Base-by-base conservation (phyloP, 805 yeast genomes). In the Saturnispora zaruensis region DNA sequence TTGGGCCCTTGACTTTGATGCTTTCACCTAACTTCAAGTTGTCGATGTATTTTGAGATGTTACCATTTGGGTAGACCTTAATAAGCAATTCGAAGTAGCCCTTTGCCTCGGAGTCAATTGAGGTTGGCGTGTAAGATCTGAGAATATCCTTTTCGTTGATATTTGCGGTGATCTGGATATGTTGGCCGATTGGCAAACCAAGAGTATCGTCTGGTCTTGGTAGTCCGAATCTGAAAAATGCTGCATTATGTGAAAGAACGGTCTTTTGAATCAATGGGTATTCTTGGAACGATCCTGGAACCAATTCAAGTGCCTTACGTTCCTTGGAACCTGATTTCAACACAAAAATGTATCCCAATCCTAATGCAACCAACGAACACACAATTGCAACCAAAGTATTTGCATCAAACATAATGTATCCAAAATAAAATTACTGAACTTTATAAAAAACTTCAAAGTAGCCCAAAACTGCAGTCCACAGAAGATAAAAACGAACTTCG, bases 161-260 rank as follows among this genome's bases (percentile, higher is more conserved):
- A 41, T 67, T 71, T 18, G 95, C 91, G 20, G 79, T 78, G 59
- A 90, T 80, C 42, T 88, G 78, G 63, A 91, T 83, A 66, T 91
- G 97, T 71, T 91, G 97, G 48, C 98, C 98, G 61, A 87, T 83
- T 50, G 96, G 96, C 56, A 91, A 75, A 8, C 96, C 96, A 54
- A 91, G 76, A 43, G 80, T 73, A 63, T 86, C 89, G 47, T 78
- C 74, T 34, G 82, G 74, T 55, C 77, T 74, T 48, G 96, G 96
- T 58, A 91, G 76, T 11, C 83, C 87, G 63, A 91, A 88, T 62
- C 90, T 78, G 70, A 87, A 87, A 52, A 88, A 68, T 42, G 90
- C 86, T 25, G 95, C 77, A 68, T 90, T 88, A 66, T 86, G 91
- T 38, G 85, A 75, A 23, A 91, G 72, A 38, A 81, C 75, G 24